phyloP scores from a whole-genome alignment of 305 asterid species.

The Solanum hybrid region DNA sequence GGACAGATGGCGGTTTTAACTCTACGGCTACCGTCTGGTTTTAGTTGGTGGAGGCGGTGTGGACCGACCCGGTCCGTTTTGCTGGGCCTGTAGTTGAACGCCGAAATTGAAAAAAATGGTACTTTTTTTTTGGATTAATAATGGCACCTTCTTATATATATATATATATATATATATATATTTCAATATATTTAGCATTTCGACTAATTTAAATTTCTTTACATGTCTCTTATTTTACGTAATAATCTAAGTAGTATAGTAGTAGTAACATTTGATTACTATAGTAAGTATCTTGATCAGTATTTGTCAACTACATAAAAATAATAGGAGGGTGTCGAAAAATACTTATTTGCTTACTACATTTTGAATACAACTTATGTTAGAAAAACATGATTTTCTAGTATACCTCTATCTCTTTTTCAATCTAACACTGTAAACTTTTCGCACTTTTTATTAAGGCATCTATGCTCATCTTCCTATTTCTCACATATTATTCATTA shows the following conservation, averaged over 20 bases:
- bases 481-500: neutral
- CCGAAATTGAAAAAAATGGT: neutral
- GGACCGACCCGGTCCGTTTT: neutral
- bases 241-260: no score
- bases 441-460: neutral
- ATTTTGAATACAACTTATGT: no score
- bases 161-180: no score
- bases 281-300: neutral
- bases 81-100: neutral
- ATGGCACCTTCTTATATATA: no score
- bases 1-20: neutral
- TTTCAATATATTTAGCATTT: neutral
- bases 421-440: neutral
- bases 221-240: neutral
- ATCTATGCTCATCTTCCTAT: neutral
- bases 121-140: no score
- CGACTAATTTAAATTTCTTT: no score
- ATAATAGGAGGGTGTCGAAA: neutral
- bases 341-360: neutral
- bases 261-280: neutral
- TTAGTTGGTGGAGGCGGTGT: neutral
- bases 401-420: neutral
- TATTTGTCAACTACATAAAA: no score
- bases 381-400: neutral
- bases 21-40: neutral